phyloP scores from a whole-genome alignment of 1,284 basidiomycete genomes.

The Cryptococcus hybrid region DNA sequence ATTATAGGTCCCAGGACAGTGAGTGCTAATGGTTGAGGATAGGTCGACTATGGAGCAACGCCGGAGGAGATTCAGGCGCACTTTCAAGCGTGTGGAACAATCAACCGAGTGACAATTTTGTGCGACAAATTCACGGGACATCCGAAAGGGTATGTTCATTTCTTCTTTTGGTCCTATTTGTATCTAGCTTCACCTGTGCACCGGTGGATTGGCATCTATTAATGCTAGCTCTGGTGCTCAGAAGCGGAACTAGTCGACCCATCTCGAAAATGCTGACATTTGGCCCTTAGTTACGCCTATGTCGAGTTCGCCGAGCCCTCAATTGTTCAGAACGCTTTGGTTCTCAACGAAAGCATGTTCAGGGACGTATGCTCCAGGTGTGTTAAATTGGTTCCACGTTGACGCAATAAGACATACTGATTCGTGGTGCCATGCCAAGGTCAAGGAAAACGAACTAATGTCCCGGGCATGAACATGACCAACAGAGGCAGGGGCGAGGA shows the following conservation, averaged over 20 bases:
- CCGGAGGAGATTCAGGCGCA: constrained; percentile 98
- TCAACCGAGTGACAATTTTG: constrained; percentile 98
- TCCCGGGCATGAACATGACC: constrained; percentile 71
- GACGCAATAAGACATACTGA: background rate
- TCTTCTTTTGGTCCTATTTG: no score
- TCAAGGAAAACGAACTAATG: constrained; percentile 86
- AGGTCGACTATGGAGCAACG: constrained; percentile 98
- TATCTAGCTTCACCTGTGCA: no score
- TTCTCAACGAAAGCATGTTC: constrained; percentile 96
- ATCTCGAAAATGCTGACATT: background rate
- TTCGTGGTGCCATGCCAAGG: constrained; percentile 54
- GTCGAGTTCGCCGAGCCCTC: constrained; percentile 98
- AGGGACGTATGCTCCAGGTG: constrained; percentile 87
- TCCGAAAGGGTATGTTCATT: constrained; percentile 81
- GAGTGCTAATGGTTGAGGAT: constrained; percentile 1
- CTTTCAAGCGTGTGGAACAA: constrained; percentile 96
- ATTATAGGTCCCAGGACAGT: background rate
- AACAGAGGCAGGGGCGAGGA: constrained; percentile 65
- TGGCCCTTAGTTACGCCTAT: constrained; percentile 77
- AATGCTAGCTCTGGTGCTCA: no score
- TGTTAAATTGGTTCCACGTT: constrained; percentile 19
- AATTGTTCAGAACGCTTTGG: constrained; percentile 84
- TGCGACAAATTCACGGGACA: constrained; percentile 99
- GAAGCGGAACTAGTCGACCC: background rate
- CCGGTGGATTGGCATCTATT: no score